phyloP scores from a whole-genome alignment of 1,284 basidiomycete species.

The Porphyrellus sp. region DNA sequence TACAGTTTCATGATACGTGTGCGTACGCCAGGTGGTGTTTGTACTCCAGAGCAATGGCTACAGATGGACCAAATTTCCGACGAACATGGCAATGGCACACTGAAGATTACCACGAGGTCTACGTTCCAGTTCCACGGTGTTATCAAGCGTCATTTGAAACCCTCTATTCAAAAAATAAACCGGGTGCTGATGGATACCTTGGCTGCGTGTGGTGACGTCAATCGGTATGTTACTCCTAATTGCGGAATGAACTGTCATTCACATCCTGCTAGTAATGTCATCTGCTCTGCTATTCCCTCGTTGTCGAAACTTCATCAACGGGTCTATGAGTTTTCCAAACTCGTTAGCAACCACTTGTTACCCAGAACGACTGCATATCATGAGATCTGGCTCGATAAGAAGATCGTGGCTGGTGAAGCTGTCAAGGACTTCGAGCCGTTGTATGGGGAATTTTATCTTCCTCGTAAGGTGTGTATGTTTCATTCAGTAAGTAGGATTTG shows the following conservation, averaged over 20 bases:
- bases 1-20: constrained; percentile 99
- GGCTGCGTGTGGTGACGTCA: constrained; percentile 98
- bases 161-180: constrained; percentile 96
- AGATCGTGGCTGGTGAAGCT: constrained; percentile 88
- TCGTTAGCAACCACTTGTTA: constrained; percentile 83
- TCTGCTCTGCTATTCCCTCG: constrained; percentile 89
- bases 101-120: constrained; percentile 97
- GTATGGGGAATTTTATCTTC: constrained; percentile 96
- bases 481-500: constrained; percentile 1
- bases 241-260: constrained; percentile 2
- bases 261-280: constrained; percentile 67
- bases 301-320: constrained; percentile 82
- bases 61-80: constrained; percentile 95
- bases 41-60: constrained; percentile 89
- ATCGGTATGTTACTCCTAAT: constrained; percentile 54
- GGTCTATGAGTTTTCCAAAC: constrained; percentile 85
- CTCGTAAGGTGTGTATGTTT: constrained; percentile 66
- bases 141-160: constrained; percentile 94
- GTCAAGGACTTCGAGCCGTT: constrained; percentile 93
- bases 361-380: constrained; percentile 94
- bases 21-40: constrained; percentile 94
- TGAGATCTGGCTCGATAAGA: constrained; percentile 99
- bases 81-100: constrained; percentile 90
- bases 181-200: constrained; percentile 89
- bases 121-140: constrained; percentile 99